Base-by-base conservation (phyloP, 805 yeast genomes). In the Nakazawaea ernobii region DNA sequence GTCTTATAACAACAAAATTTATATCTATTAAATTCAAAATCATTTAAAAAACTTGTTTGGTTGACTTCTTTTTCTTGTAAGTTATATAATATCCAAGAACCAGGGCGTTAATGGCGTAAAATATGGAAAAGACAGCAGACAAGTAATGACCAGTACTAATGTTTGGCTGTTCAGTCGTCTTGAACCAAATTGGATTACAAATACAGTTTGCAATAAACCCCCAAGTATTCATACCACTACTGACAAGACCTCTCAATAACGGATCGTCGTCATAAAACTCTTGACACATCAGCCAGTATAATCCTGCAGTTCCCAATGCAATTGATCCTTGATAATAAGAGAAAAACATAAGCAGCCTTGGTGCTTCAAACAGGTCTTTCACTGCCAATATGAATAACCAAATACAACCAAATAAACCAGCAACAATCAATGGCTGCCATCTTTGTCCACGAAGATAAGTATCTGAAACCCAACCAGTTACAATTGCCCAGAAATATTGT, bases 141-240 rank as follows among this genome's bases (percentile, higher is more conserved):
- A 60, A 49, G 32, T 59, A 59, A 49, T 56, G 55, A 37, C 57
- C 57, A 9, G 54, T 53, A 2, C 38, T 17, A 11, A 54, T 52
- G 30, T 45, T 49, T 6, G 57, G 55, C 26, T 52, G 55, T 6
- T 53, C 44, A 2, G 51, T 32, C 2, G 57, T 53, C 38, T 53
- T 49, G 44, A 49, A 54, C 54, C 54, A 51, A 20, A 53, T 49
- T 17, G 49, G 51, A 42, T 52, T 52, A 40, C 51, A 49, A 43
- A 54, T 54, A 42, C 48, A 47, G 43, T 53, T 51, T 10, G 57
- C 55, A 37, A 49, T 45, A 35, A 47, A 54, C 8, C 52, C 55
- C 52, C 53, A 51, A 5, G 51, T 53, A 42, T 54, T 54, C 28
- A 54, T 49, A 43, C 57, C 57, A 37, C 57, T 55, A 29, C 52